Conservation (phyloP, 176 grass and related monocot genomes). For the Oryza meyeriana region DNA sequence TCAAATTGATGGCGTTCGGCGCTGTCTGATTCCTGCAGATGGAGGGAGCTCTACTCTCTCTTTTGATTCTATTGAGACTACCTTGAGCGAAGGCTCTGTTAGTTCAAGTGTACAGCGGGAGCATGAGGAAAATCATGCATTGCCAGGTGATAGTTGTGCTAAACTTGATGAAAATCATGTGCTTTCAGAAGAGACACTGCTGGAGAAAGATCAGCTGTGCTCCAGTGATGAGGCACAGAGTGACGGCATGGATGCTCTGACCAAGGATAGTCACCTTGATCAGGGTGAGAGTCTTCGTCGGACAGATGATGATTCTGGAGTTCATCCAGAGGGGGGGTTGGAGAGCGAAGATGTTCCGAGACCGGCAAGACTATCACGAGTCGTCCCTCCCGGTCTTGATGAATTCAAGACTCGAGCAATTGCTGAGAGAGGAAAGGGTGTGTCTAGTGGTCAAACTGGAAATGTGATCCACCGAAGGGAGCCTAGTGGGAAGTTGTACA, state of each 20-base stretch:
- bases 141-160: constrained; percentile 22
- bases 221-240: not conserved
- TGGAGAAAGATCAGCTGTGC: constrained; percentile 27
- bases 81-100: constrained; percentile 33
- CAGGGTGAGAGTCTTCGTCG: constrained; percentile 3
- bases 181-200: constrained; percentile 24
- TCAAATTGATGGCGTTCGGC: not conserved
- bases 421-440: constrained; percentile 50
- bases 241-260: constrained; percentile 28
- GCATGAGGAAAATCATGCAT: constrained; percentile 1
- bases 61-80: constrained; percentile 10
- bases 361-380: constrained; percentile 52
- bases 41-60: constrained; percentile 28
- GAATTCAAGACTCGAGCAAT: constrained; percentile 89
- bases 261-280: constrained; percentile 27
- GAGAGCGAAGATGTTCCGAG: constrained; percentile 44
- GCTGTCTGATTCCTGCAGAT: constrained; percentile 52
- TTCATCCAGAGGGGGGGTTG: constrained; percentile 31
- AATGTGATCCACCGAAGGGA: constrained; percentile 80
- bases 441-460: constrained; percentile 41
- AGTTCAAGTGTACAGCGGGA: not conserved
- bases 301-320: constrained; percentile 2
- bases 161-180: constrained; percentile 22
- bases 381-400: constrained; percentile 61
- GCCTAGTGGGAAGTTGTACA: constrained; percentile 87